phyloP scores from a whole-genome alignment of 441 rosid species.

The Erodium chrysanthum region DNA sequence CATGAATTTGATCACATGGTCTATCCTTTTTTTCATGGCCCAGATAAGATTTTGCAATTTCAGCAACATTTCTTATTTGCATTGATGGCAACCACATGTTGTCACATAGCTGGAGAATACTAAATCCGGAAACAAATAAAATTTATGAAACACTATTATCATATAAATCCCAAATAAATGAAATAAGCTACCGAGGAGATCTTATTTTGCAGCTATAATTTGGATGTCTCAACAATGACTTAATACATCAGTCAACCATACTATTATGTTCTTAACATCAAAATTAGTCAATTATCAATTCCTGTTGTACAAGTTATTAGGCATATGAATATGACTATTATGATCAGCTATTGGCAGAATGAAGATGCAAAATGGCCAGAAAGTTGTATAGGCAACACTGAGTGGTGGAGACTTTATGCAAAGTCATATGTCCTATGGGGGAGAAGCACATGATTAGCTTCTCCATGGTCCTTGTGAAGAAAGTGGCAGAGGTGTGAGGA shows the following conservation, averaged over 20 bases:
- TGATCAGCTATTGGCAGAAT: neutral
- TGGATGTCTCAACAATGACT: neutral
- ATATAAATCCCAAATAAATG: neutral
- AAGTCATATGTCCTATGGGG: neutral
- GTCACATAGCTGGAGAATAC: neutral
- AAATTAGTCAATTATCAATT: too few relatives aligned
- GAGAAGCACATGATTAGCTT: conserved; percentile 18
- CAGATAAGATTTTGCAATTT: neutral
- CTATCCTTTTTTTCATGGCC: too few relatives aligned
- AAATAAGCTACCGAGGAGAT: neutral
- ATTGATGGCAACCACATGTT: neutral
- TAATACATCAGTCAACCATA: neutral
- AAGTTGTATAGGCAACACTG: neutral
- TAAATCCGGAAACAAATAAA: neutral
- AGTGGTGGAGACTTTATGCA: neutral
- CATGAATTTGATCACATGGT: neutral
- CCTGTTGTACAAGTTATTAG: too few relatives aligned
- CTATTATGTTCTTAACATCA: too few relatives aligned
- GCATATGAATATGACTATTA: neutral
- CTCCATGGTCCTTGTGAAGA: conserved; percentile 31
- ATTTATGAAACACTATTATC: neutral
- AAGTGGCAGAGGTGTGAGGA: conserved; percentile 65
- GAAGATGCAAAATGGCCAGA: neutral
- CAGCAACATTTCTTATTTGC: neutral
- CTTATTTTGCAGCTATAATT: neutral